These are phyloP conservation scores for Penicillium sp. DNA, from an alignment of 2,329 filamentous ascomycete genomes.

Conservation along the genomic window DNA sequence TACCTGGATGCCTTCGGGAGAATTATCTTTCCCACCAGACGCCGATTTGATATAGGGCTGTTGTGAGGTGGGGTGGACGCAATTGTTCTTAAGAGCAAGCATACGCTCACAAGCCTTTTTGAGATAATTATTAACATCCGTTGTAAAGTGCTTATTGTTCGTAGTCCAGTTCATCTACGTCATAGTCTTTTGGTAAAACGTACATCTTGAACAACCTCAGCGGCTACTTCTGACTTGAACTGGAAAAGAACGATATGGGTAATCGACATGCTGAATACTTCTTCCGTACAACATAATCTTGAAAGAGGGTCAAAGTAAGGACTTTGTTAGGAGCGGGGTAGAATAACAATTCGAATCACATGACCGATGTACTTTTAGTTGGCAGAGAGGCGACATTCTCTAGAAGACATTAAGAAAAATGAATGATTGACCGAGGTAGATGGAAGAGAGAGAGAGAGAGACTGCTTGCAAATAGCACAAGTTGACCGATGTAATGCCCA, in stretches of 20 bases:
- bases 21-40: conserved; percentile 62
- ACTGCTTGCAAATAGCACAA: background rate
- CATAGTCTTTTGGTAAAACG: conserved; percentile 21
- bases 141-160: background rate
- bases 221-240: conserved; percentile 56
- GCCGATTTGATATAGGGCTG: conserved; percentile 61
- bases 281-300: background rate
- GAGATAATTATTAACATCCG: background rate
- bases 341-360: background rate
- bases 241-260: conserved; percentile 69
- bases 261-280: conserved; percentile 55
- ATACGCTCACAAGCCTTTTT: conserved; percentile 57
- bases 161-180: background rate
- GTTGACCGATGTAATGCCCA: background rate
- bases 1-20: conserved; percentile 62
- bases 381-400: background rate
- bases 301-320: background rate
- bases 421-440: background rate
- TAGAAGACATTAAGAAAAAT: background rate
- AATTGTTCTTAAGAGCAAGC: conserved; percentile 58
- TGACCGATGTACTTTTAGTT: background rate
- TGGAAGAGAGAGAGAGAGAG: background rate
- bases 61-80: conserved; percentile 59
- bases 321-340: background rate
- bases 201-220: conserved; percentile 58